Evolutionary conservation across 768 basidiomycete species (phyloP).

Genomic region (Macrocybe gigantea): DNA sequence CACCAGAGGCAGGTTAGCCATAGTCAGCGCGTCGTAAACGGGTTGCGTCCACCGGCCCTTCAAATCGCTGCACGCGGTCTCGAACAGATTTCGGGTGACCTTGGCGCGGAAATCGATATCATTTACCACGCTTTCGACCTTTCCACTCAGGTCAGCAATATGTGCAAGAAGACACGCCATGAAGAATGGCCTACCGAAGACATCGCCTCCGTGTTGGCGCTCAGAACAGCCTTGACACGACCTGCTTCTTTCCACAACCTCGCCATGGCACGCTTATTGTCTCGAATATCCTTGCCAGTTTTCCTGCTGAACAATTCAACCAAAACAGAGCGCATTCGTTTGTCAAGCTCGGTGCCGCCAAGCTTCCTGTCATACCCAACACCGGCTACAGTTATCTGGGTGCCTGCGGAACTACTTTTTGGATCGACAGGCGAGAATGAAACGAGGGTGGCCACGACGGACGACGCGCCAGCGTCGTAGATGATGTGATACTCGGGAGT

Average conservation of each 20-base stretch:
- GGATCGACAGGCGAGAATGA: constrained; percentile 53
- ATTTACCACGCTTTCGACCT: constrained; percentile 85
- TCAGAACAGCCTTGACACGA: constrained; percentile 86
- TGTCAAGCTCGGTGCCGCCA: constrained; percentile 84
- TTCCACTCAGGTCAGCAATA: constrained; percentile 4
- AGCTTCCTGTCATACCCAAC: constrained; percentile 73
- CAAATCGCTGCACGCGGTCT: constrained; percentile 65
- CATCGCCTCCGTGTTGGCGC: constrained; percentile 81
- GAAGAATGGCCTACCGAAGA: constrained; percentile 48
- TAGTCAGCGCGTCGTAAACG: constrained; percentile 64
- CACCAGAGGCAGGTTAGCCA: constrained; percentile 65
- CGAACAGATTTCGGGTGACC: constrained; percentile 74
- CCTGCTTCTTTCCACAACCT: constrained; percentile 94
- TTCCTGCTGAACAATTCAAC: constrained; percentile 69
- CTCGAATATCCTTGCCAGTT: constrained; percentile 59
- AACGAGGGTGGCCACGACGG: constrained; percentile 73
- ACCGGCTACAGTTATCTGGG: constrained; percentile 73
- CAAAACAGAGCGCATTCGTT: constrained; percentile 76
- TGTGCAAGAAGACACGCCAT: not conserved
- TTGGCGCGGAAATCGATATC: constrained; percentile 88
- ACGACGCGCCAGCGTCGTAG: constrained; percentile 89
- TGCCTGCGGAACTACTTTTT: constrained; percentile 49
- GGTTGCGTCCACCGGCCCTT: constrained; percentile 60
- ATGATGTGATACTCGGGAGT: constrained; percentile 81
- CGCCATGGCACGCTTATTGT: constrained; percentile 81